Base-by-base conservation (phyloP, 768 basidiomycete genomes). In the Russula virescens region DNA sequence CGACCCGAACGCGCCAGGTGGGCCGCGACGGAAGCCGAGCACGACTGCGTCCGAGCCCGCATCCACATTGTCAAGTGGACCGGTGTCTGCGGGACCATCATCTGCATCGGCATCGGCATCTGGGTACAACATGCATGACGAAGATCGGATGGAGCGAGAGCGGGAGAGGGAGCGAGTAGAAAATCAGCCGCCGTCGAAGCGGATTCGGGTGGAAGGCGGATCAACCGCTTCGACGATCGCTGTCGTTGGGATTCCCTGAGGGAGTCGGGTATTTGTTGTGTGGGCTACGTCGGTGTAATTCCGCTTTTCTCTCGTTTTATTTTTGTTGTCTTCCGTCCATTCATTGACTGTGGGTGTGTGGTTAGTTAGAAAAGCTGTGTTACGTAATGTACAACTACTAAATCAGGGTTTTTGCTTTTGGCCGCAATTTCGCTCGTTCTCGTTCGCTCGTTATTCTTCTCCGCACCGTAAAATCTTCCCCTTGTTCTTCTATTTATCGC, bases 1-100 rank as follows among this genome's bases (percentile, higher is more conserved):
- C 69, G 88, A 90, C 66, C 76, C 74, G 45, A 58, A 66, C 45
- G 61, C 47, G n/a, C 65, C 67, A 31, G 57, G 52, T 49, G 58
- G 62, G 58, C 42, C 68, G 61, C 58, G 67, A 53, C 68, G 69
- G 14, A 67, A 68, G 52, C 58, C 67, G 53, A 68, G 69, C 54
- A 52, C 57, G 55, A 60, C 65, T 45, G 53, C 61, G 58, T 63
- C 56, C 38, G 61, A 55, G 42, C 59, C 48, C 43, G 66, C 56
- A n/a, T 71, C 72, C 11, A 58, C 64, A 59, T 47, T 71, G 67
- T 67, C 69, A 47, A 69, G 69, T 57, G 70, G 71, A 50, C 72
- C 72, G 18, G 69, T 70, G 38, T 68, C 68, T 34, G 62, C 60
- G 34, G 66, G 58, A 34, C 62, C 64, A 9, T 58, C 64, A 21